These are phyloP conservation scores for Gentiana macrophylla DNA, from an alignment of 257 asterid species.

Conservation along the genomic window DNA sequence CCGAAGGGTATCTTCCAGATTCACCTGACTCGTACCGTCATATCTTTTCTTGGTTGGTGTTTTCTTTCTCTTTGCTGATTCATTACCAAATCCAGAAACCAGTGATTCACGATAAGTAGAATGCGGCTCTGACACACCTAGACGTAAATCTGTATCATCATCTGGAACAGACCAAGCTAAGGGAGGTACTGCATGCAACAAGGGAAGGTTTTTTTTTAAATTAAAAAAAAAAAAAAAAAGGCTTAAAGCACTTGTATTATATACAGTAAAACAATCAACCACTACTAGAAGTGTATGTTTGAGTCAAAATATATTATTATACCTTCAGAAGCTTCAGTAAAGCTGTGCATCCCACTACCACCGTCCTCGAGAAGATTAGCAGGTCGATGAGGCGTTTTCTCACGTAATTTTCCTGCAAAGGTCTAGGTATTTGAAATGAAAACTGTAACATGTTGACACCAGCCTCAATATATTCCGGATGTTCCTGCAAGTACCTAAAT, in stretches of 20 bases:
- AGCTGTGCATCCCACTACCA: slow-evolving; percentile 17
- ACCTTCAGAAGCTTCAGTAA: slow-evolving; percentile 36
- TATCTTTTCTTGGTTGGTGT: slow-evolving; percentile 17
- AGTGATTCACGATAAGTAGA: slow-evolving; percentile 12
- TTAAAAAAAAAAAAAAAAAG: too few relatives aligned
- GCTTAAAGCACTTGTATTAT: neutral
- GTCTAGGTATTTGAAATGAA: slow-evolving; percentile 81
- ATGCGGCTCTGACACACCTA: slow-evolving; percentile 23
- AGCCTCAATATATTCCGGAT: slow-evolving; percentile 37
- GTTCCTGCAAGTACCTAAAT: slow-evolving; percentile 51
- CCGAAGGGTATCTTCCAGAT: slow-evolving; percentile 21
- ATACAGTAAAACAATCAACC: too few relatives aligned
- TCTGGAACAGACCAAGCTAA: slow-evolving; percentile 37
- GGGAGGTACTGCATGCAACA: slow-evolving; percentile 22
- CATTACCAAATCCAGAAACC: slow-evolving; percentile 14
- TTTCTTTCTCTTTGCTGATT: slow-evolving; percentile 34
- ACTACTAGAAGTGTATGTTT: too few relatives aligned
- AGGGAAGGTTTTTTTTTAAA: neutral
- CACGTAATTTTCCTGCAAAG: slow-evolving; percentile 54
- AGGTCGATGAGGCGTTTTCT: slow-evolving; percentile 43
- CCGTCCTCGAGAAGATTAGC: slow-evolving; percentile 17
- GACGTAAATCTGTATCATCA: slow-evolving; percentile 37
- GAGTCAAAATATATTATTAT: neutral
- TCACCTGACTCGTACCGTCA: slow-evolving; percentile 13
- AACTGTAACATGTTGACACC: slow-evolving; percentile 44